Conservation (phyloP, 345 rosid genomes). For the Brassica carinata region DNA sequence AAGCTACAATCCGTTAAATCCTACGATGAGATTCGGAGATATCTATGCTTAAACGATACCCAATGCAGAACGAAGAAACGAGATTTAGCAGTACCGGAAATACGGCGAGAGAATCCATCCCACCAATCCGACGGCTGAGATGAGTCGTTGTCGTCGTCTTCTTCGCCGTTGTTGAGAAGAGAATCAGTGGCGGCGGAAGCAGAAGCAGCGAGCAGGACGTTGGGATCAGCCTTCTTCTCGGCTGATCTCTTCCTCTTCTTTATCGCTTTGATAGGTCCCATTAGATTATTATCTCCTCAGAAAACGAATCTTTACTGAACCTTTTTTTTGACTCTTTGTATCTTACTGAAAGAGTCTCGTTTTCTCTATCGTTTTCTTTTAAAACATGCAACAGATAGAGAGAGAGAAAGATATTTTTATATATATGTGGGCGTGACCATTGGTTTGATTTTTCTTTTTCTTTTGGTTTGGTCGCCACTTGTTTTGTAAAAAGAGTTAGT, state of each 20-base stretch:
- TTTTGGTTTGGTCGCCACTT: no score
- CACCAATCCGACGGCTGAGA: conserved; percentile 61
- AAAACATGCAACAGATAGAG: no score
- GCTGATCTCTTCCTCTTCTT: conserved; percentile 55
- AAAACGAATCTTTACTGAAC: no score
- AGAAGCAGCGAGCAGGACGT: conserved; percentile 47
- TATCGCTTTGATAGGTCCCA: conserved; percentile 52
- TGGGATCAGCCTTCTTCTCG: conserved; percentile 71
- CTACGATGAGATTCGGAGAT: background rate
- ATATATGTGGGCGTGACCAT: no score
- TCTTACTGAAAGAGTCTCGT: no score
- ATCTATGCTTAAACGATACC: conserved; percentile 7
- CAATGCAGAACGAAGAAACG: conserved; percentile 7
- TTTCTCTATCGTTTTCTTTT: no score
- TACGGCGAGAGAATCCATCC: conserved; percentile 71
- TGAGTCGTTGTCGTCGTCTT: background rate
- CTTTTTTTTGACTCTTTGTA: no score
- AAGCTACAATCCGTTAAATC: background rate
- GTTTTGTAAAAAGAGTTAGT: no score
- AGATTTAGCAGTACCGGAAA: conserved; percentile 52
- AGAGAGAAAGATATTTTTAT: no score
- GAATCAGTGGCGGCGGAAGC: conserved; percentile 7
- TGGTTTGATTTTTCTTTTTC: no score
- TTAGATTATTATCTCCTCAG: background rate
- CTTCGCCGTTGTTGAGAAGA: background rate